phyloP scores from a whole-genome alignment of 2,329 filamentous ascomycete genomes.

The Sporothrix dimorphospora region DNA sequence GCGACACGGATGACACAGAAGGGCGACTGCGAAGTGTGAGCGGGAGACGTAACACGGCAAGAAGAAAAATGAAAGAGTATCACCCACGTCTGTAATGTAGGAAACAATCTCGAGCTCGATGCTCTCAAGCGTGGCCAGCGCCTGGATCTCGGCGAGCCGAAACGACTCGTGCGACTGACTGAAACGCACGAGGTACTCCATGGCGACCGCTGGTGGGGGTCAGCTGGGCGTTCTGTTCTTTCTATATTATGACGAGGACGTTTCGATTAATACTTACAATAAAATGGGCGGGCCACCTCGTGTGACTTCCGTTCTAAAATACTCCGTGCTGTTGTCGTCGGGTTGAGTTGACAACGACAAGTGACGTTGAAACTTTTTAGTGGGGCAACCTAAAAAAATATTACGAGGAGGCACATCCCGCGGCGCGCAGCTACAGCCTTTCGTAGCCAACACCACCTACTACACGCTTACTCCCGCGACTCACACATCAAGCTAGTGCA shows the following conservation, averaged over 20 bases:
- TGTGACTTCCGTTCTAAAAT: background rate
- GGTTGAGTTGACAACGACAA: background rate
- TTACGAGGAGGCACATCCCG: conserved; percentile 15
- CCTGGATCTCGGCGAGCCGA: conserved; percentile 78
- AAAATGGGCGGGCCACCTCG: background rate
- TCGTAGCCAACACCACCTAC: conserved; percentile 1
- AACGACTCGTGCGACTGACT: conserved; percentile 92
- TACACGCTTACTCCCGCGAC: conserved; percentile 4
- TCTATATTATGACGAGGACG: too few relatives aligned
- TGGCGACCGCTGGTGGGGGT: conserved; percentile 37
- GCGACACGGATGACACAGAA: conserved; percentile 77
- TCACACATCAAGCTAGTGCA: background rate
- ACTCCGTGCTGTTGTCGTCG: background rate
- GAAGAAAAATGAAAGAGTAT: background rate
- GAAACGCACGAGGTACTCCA: conserved; percentile 87
- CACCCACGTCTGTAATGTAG: conserved; percentile 73
- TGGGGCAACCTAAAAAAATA: conserved; percentile 28
- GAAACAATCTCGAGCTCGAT: conserved; percentile 72
- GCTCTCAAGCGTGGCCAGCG: conserved; percentile 70
- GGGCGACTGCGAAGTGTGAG: conserved; percentile 65
- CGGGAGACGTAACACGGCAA: background rate
- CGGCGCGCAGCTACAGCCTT: background rate
- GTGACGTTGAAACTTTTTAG: conserved; percentile 29
- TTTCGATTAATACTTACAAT: too few relatives aligned
- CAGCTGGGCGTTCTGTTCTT: background rate